Evolutionary conservation across 768 basidiomycete genomes (phyloP), one percentile per base, ranked within the genome.

Genomic region (Boletus rubroflammeus): DNA sequence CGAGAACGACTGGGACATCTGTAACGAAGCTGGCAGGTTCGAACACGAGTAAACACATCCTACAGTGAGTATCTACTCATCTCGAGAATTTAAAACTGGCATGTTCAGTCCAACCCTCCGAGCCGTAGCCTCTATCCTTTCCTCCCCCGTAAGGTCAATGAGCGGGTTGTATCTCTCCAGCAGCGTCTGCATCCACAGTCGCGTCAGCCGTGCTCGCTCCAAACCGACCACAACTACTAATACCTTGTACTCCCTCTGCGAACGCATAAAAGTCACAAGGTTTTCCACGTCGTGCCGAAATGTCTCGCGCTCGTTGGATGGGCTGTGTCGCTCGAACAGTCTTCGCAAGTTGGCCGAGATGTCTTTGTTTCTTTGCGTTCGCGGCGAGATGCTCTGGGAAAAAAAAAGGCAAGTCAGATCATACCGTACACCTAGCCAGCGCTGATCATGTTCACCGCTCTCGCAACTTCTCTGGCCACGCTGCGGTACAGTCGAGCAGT

Each of bases 151-250:
- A 58, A 95, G 77, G 63, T 93, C 89, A 39, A 85, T 71, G 17
- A 88, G 73, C 0, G 94, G 93, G 68, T 94, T 96, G 74, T 98
- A 98, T 50, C 91, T 78, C 50, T 91, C 88, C 56, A 97, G 70
- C 45, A 97, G 74, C 21, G 75, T 75, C 94, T 97, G 63, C 15
- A 34, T 23, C 13, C 2, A 3, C n/a, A 11, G 5, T 13, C 32
- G 2, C 13, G 38, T 55, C 51, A 58, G 55, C 29, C 31, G 25
- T 14, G 32, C 43, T 21, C 8, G 26, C 23, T 26, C 55, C 21
- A 6, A 15, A 39, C 21, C 14, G 43, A 46, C 50, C 19, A 25
- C 65, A 31, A 76, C 64, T 2, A 76, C 64, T 2, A 7, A 21
- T 46, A 88, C 93, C 77, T 88, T 89, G 76, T 96, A 78, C 64